Base-by-base conservation (phyloP, 148 eudicot genomes). In the Silene uniflora region DNA sequence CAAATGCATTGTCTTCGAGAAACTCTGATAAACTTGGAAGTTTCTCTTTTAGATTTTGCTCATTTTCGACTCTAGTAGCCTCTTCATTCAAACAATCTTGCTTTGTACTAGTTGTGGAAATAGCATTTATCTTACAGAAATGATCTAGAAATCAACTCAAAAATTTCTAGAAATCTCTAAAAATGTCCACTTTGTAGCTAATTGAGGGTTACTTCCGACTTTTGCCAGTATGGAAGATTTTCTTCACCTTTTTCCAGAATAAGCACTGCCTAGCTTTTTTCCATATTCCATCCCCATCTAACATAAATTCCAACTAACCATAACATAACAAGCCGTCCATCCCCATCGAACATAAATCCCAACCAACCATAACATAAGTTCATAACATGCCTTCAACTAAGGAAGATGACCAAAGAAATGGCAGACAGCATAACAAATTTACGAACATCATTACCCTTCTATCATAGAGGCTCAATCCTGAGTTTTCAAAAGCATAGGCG, bases 231-330 rank as follows among this genome's bases (percentile, higher is more conserved):
- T 17, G 46, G 69, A 65, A 29, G 69, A 29, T 21, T 69, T 24
- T 23, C 22, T 69, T 46, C 72, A 17, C 29, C 72, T 44, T 46
- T 21, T 44, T 10, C 29, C 18, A 44, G 19, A 2, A 44, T 10
- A 39, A 2, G 27, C 56, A 69, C 8, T 21, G 29, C 56, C 25
- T 46, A 46, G 17, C 56, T 67, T 67, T 32, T 60, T 60, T 10
- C 24, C 23, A 7, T 39, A 52, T 9, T 19, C 64, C 64, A 61
- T 61, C 64, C 42, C 70, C 70, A 66, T 35, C 70, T 32, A 18
- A 66, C 11, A 66, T 35, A 32, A 44, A 66, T 35, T 66, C 47
- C 22, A 66, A 66, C 46, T 19, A 66, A 66, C 47, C 22, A 66
- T 39, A 39, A 39, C 8, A 39, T 39, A 39, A 39, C 44, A 39